These are phyloP conservation scores for Papilionanthe hybrid DNA, from an alignment of 116 monocot species.

Conservation along the genomic window DNA sequence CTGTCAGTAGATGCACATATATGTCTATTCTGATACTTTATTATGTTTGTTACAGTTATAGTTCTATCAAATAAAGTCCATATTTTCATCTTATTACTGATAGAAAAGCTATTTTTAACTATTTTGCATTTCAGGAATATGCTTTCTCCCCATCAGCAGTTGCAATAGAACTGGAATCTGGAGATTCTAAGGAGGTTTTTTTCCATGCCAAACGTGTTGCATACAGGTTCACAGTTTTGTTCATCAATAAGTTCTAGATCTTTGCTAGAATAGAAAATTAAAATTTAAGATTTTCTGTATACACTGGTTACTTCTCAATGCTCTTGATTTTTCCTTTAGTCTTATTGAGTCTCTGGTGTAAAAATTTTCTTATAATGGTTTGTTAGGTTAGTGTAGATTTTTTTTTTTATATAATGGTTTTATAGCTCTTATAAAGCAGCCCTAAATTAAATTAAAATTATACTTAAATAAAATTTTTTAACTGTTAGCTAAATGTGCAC, in stretches of 20 bases:
- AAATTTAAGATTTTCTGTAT: not conserved
- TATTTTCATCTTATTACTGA: constrained; percentile 4
- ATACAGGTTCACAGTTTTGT: constrained; percentile 57
- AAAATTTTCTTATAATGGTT: not conserved
- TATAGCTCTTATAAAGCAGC: not conserved
- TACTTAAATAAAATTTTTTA: not conserved
- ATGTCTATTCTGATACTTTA: not conserved
- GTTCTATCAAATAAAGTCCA: not conserved
- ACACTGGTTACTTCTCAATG: not conserved
- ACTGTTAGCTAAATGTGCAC: not conserved
- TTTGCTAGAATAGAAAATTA: not conserved
- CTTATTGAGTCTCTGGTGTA: not conserved
- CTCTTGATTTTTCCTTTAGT: not conserved
- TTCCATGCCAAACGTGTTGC: constrained; percentile 90
- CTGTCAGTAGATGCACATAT: not conserved
- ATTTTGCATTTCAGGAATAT: constrained; percentile 56
- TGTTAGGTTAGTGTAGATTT: not conserved
- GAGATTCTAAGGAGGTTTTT: constrained; percentile 67
- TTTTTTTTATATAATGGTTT: not conserved
- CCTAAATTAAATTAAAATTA: not conserved
- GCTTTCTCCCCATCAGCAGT: constrained; percentile 73
- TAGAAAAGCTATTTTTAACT: not conserved
- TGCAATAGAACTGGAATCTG: constrained; percentile 79
- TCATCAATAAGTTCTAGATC: constrained; percentile 2
- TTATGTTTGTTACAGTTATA: not conserved